Evolutionary conservation across 768 basidiomycete genomes (phyloP), one percentile per base, ranked within the genome.

Genomic region (Mycena metata): DNA sequence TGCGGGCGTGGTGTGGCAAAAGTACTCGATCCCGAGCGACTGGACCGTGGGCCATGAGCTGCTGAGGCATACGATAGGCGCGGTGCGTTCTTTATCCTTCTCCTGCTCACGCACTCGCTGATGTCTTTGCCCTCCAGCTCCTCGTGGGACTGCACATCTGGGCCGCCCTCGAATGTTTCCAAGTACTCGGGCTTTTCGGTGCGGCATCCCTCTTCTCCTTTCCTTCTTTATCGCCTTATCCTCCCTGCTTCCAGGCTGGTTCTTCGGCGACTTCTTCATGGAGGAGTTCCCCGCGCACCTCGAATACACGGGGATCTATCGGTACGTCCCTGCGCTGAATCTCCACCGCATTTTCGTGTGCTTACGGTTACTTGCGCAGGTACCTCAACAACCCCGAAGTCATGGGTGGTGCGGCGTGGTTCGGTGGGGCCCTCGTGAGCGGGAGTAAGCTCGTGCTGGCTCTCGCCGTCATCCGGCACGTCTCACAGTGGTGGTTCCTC

Each of bases 401-500:
- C 39, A 95, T 96, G 91, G 96, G 96, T 26, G 96, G 96, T 3
- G 96, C 96, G 3, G 92, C 96, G 0, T 97, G 97, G 87, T 94
- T 99, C 71, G 98, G 98, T 17, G 82, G 99, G 15, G 92, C 93
- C 5, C 83, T 98, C 60, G 93, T 99, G 76, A 96, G 94, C 70
- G 94, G 92, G 16, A 96, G 92, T 78, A 96, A 96, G 76, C 88
- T 96, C n/a, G 95, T 98, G 2, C 89, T 96, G 50, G 78, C 88
- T 6, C 86, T 98, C 8, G 96, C 96, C 12, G 85, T 98, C 51
- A 80, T 96, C 65, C 90, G 94, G 43, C 92, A 96, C 70, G 81
- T 98, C 15, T 90, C 91, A 13, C 95, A 97, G 75, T 95, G 94
- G 93, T 98, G 96, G 96, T 99, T 99, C 88, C 85, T 99, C 54